These are phyloP conservation scores for Anastatica hierochuntica DNA, from an alignment of 345 rosid species.

Conservation along the genomic window DNA sequence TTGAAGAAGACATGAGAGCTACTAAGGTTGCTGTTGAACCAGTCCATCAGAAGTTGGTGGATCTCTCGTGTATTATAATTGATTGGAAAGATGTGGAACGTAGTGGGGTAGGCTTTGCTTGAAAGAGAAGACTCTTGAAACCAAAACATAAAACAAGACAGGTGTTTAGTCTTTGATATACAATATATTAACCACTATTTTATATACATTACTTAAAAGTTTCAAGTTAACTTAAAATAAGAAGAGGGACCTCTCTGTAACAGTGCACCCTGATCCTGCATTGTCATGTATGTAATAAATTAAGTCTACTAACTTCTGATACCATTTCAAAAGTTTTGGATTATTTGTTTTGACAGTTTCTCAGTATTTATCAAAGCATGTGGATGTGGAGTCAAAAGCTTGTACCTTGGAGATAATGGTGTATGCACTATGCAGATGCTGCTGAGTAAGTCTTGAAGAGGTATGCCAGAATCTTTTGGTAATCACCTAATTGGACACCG, in stretches of 20 bases:
- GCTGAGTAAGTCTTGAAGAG: conserved; percentile 57
- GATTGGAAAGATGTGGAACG: conserved; percentile 10
- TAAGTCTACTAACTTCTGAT: not conserved
- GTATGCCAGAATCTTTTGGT: conserved; percentile 51
- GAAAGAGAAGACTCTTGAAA: too few relatives aligned
- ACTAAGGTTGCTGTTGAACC: conserved; percentile 14
- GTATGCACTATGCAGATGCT: conserved; percentile 15
- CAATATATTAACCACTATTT: not conserved
- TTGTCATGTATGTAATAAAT: not conserved
- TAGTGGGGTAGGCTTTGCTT: conserved; percentile 11
- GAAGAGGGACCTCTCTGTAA: not conserved
- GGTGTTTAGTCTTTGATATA: not conserved
- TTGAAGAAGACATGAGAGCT: conserved; percentile 14
- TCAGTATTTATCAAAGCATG: not conserved
- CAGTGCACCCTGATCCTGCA: not conserved
- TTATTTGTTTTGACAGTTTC: conserved; percentile 17
- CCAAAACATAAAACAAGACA: too few relatives aligned
- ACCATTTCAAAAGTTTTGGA: not conserved
- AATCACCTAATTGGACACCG: conserved; percentile 44
- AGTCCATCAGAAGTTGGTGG: conserved; percentile 1
- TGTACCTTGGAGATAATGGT: conserved; percentile 7
- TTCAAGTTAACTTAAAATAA: not conserved
- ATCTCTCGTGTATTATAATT: not conserved
- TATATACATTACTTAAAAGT: not conserved
- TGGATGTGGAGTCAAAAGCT: not conserved